phyloP scores from a whole-genome alignment of 345 rosid genomes.

The Ceriops zippeliana region DNA sequence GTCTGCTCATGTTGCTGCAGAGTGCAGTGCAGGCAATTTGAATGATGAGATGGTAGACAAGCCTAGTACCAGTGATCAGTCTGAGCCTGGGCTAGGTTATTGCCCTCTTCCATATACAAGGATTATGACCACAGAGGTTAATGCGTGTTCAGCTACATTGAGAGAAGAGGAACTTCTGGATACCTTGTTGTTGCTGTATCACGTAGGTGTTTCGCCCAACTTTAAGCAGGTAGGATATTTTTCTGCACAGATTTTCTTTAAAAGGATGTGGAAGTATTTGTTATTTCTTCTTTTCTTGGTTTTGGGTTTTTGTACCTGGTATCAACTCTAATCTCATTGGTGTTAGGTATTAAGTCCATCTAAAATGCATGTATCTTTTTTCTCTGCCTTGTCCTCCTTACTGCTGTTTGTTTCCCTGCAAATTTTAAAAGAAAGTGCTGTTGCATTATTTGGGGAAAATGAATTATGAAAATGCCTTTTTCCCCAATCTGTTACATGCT shows the following conservation, averaged over 20 bases:
- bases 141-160: slow-evolving; percentile 54
- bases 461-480: no score
- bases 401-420: no score
- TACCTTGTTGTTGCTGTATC: slow-evolving; percentile 68
- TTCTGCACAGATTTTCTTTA: not conserved
- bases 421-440: no score
- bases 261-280: not conserved
- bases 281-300: not conserved
- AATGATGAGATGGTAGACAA: slow-evolving; percentile 85
- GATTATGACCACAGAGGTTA: slow-evolving; percentile 51
- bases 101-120: slow-evolving; percentile 50
- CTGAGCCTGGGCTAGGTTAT: slow-evolving; percentile 81
- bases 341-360: no score
- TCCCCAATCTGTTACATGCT: no score
- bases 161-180: slow-evolving; percentile 94
- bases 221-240: slow-evolving; percentile 70
- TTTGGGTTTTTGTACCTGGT: no score
- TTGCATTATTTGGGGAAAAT: no score
- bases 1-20: slow-evolving; percentile 80
- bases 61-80: slow-evolving; percentile 86
- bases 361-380: no score
- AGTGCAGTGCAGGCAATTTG: slow-evolving; percentile 64
- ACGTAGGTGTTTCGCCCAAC: slow-evolving; percentile 90
- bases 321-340: no score
- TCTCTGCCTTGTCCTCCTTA: no score